A percentile compares a stretch with the other conserved stretches of the same genome.
Evolutionary conservation across 495 filamentous ascomycete species (phyloP).

Genomic region (Acidiella bohemica): DNA sequence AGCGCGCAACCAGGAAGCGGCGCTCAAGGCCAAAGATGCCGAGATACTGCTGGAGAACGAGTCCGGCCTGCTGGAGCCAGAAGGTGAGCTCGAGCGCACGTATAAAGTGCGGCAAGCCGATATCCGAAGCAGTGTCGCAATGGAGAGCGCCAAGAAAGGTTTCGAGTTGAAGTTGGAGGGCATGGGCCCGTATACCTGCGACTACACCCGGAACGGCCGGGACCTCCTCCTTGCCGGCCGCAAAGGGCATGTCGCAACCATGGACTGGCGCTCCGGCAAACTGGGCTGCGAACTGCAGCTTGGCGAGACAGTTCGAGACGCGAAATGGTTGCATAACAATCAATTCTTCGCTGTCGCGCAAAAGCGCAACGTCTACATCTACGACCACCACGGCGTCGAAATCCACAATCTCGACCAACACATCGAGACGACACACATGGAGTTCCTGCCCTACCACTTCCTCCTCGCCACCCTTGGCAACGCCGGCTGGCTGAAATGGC

Average conservation of each 20-base stretch:
- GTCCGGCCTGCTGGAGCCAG: constrained; percentile 77
- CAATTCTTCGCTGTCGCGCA: constrained; percentile 95
- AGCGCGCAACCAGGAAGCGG: constrained; percentile 63
- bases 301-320: constrained; percentile 77
- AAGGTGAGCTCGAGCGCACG: constrained; percentile 75
- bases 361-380: constrained; percentile 94
- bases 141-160: constrained; percentile 78
- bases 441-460: constrained; percentile 94
- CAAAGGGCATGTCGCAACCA: constrained; percentile 90
- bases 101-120: constrained; percentile 86
- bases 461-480: constrained; percentile 76
- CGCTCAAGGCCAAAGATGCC: constrained; percentile 75
- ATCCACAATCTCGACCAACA: constrained; percentile 81
- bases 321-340: constrained; percentile 87
- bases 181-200: constrained; percentile 71
- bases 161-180: constrained; percentile 77
- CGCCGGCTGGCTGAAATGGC: constrained; percentile 79
- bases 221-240: constrained; percentile 72
- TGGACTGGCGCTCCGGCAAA: constrained; percentile 91
- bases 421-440: constrained; percentile 83
- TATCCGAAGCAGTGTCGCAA: constrained; percentile 56
- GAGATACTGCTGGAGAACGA: constrained; percentile 86
- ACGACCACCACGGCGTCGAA: constrained; percentile 78
- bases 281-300: constrained; percentile 83
- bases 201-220: constrained; percentile 81